Evolutionary conservation across 2,329 filamentous ascomycete species (phyloP), one percentile per base, ranked within the genome.

Genomic region (Chaetomium sp.): DNA sequence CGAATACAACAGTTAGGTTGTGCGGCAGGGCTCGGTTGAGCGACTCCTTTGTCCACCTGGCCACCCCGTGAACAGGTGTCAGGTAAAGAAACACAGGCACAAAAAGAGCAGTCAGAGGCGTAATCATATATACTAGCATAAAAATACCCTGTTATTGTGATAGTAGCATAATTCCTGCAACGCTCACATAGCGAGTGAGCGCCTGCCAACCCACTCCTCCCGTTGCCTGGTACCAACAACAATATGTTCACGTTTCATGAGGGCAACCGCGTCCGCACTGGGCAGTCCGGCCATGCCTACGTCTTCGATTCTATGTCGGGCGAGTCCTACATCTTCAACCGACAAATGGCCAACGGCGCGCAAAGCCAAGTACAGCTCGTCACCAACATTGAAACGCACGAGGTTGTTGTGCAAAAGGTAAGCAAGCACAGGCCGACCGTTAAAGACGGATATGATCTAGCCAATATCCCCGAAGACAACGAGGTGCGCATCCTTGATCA

Each of bases 311-410:
- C 57, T 16, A 10, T 3, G 12, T 55, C 61, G 1, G 56, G 56
- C 9, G 51, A 51, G 6, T 35, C 55, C 3, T 65, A 68, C 35
- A 38, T 66, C 38, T 64, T 62, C 61, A 19, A 64, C 5, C 19
- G 47, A 4, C 27, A 12, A 10, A 19, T 64, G 16, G 27, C 25
- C 3, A n/a, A 3, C 0, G 57, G 63, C 29, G 9, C 38, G 2
- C 66, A 68, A 8, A 65, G 54, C 60, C 42, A 2, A 1, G 60
- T 62, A 3, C 66, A 68, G 51, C 57, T 68, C 7, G 65, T 67
- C 6, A 35, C 45, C 29, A 60, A 64, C 57, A 35, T 59, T 29
- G 4, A 19, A n/a, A 68, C 60, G 6, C 19, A 49, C 27, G 63
- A 64, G 23, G 4, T 62, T 7, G 57, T 49, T 9, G 54, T 66